Evolutionary conservation across 2,329 filamentous ascomycete genomes (phyloP), one percentile per base, ranked within the genome.

Genomic region (Zymoseptoria brevis): DNA sequence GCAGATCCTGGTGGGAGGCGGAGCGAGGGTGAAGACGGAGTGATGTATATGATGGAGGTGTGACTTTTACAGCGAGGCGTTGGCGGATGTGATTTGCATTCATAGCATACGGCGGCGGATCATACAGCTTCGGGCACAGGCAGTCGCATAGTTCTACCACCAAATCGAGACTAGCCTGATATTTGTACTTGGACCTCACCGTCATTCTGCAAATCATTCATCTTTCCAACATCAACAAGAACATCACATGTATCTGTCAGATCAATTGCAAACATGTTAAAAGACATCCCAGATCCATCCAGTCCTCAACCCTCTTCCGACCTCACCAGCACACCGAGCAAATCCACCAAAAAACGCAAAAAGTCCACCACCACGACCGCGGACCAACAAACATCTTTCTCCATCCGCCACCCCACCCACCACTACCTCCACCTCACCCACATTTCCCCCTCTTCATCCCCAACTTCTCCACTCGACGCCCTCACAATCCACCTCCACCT

Each of bases 401-500:
- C 77, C 8, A 71, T 78, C 60, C 71, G 73, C 59, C 67, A 69
- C 3, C 73, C 73, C 4, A 54, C 57, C 9, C 76, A 74, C 74
- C 62, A 71, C n/a, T 78, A 79, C 67, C 67, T 79, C 54, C 74
- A 75, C 64, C 72, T 79, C 1, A 59, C 65, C 54, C 73, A 78
- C 59, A 57, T 72, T 24, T 54, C 59, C 19, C 51, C 62, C 11
- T n/a, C 19, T 41, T 48, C 49, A 29, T 24, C 56, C 9, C 41
- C 45, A 29, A 22, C 56, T 8, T 19, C 24, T 19, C 48, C 60
- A 11, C 61, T 89, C 5, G 87, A 91, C 72, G 75, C 79, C 2
- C 75, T 90, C 2, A 85, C 85, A 45, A 78, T 82, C 19, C 83
- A 83, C 35, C 77, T 83, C 0, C 85, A 88, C 68, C 82, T 88